Conservation (phyloP, 306 rosid genomes). For the Delonix regia region DNA sequence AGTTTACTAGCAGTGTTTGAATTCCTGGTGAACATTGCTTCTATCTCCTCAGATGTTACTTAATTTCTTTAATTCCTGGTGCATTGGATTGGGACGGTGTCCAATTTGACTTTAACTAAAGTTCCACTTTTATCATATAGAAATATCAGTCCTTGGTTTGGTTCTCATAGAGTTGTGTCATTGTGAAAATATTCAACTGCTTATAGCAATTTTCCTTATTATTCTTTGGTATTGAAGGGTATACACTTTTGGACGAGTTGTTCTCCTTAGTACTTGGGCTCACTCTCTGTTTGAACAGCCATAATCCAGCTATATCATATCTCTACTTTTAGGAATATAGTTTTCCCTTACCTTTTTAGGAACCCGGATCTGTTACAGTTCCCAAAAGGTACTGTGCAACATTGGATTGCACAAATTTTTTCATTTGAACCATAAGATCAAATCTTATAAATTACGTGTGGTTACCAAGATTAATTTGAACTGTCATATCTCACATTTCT, state of each 20-base stretch:
- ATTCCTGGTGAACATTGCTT: not conserved
- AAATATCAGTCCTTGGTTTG: not conserved
- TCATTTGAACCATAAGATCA: too few species aligned
- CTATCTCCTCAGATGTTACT: not conserved
- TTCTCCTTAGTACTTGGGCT: not conserved
- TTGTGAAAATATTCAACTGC: not conserved
- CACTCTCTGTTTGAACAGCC: not conserved
- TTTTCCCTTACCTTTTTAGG: too few species aligned
- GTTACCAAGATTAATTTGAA: too few species aligned
- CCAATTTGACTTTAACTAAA: not conserved
- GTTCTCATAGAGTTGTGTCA: not conserved
- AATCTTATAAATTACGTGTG: too few species aligned
- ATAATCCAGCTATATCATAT: not conserved
- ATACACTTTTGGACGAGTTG: not conserved
- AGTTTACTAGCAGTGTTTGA: not conserved
- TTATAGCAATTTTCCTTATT: not conserved
- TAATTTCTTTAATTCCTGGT: not conserved
- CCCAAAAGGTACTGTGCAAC: too few species aligned
- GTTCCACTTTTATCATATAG: not conserved
- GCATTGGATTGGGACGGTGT: not conserved
- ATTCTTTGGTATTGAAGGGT: not conserved
- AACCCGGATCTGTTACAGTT: too few species aligned
- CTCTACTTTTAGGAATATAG: not conserved
- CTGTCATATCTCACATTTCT: too few species aligned
- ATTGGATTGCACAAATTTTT: too few species aligned